phyloP scores from a whole-genome alignment of 2,329 filamentous ascomycete species.

The Clonostachys rhizophaga region DNA sequence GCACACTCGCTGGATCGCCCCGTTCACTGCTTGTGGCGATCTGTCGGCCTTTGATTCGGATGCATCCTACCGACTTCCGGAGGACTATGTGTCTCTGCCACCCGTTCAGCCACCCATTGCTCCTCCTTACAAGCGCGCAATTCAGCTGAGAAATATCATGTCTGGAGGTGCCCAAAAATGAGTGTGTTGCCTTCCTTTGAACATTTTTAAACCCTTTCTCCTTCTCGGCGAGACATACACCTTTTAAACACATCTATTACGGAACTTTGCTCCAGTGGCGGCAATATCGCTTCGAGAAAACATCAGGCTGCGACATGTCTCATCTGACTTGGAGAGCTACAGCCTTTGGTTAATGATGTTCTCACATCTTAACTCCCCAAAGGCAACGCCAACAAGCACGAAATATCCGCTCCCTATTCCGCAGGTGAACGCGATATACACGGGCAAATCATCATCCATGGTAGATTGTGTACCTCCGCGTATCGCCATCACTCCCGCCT shows the following conservation, averaged over 20 bases:
- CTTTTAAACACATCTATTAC: neutral
- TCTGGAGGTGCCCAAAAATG: slow-evolving; percentile 9
- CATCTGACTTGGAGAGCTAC: too few species aligned
- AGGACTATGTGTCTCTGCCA: slow-evolving; percentile 81
- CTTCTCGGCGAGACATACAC: neutral
- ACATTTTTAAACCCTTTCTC: neutral
- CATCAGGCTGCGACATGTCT: too few species aligned
- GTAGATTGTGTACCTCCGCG: too few species aligned
- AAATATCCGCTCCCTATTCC: too few species aligned
- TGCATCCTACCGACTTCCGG: slow-evolving; percentile 85
- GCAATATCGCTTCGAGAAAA: too few species aligned
- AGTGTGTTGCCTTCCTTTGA: neutral
- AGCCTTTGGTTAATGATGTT: too few species aligned
- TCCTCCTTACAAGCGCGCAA: slow-evolving; percentile 85
- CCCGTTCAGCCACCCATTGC: slow-evolving; percentile 94
- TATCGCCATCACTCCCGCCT: too few species aligned
- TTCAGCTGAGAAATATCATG: slow-evolving; percentile 59
- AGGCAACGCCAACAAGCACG: too few species aligned
- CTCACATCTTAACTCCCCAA: too few species aligned
- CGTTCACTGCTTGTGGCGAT: slow-evolving; percentile 96
- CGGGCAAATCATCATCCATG: too few species aligned
- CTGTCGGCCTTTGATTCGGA: slow-evolving; percentile 93
- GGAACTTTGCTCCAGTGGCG: too few species aligned
- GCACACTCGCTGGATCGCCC: slow-evolving; percentile 73
- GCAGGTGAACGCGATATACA: too few species aligned